Conservation (phyloP, 2,329 filamentous ascomycete species). For the Fusarium sp. region DNA sequence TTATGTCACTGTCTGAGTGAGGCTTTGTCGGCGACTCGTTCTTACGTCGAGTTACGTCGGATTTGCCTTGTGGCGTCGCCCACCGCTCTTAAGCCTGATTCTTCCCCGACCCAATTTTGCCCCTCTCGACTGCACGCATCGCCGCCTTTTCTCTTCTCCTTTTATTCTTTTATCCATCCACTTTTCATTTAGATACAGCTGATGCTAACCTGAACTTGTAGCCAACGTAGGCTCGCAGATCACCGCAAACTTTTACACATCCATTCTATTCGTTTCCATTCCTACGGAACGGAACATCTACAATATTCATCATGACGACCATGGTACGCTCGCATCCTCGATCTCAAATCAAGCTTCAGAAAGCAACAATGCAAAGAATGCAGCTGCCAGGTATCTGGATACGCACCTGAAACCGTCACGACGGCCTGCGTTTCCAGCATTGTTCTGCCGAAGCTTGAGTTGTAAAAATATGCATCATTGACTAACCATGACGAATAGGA, state of each 20-base stretch:
- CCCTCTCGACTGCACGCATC: slow-evolving; percentile 38
- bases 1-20: slow-evolving; percentile 12
- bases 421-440: neutral
- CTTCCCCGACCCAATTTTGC: slow-evolving; percentile 45
- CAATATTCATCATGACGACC: slow-evolving; percentile 61
- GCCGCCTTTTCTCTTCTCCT: slow-evolving; percentile 32
- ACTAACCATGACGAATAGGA: slow-evolving; percentile 70
- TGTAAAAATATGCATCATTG: neutral
- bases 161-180: slow-evolving; percentile 24
- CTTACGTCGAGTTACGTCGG: slow-evolving; percentile 39
- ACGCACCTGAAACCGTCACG: neutral
- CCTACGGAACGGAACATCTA: slow-evolving; percentile 38
- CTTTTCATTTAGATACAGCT: slow-evolving; percentile 24
- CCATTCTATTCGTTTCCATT: slow-evolving; percentile 32
- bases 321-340: slow-evolving; percentile 57
- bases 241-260: slow-evolving; percentile 20
- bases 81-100: slow-evolving; percentile 46
- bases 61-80: slow-evolving; percentile 49
- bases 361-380: neutral
- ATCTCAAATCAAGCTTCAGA: neutral
- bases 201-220: slow-evolving; percentile 36
- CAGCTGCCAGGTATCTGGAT: neutral
- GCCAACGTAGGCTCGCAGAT: slow-evolving; percentile 44
- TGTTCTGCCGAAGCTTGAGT: neutral
- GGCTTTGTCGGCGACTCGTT: slow-evolving; percentile 29